Evolutionary conservation across 495 filamentous ascomycete genomes (phyloP).

Genomic region (Hypoxylon subgilvum): DNA sequence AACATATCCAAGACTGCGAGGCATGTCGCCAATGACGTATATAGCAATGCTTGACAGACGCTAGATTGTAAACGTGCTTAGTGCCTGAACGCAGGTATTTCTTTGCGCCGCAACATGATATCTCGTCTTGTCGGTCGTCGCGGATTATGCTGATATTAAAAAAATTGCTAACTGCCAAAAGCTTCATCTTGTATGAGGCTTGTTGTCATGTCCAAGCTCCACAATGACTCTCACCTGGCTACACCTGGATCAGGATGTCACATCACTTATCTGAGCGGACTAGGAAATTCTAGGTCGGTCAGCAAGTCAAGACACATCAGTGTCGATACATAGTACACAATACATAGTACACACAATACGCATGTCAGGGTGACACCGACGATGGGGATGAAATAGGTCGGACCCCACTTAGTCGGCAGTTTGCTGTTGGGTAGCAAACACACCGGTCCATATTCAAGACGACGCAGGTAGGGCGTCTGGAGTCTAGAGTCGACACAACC

Average conservation of each 20-base stretch:
- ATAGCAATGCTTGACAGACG: slow-evolving; percentile 13
- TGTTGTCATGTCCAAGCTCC: background rate
- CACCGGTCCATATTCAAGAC: slow-evolving; percentile 12
- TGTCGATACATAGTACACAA: too few relatives aligned
- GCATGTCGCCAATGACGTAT: slow-evolving; percentile 26
- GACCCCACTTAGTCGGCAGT: slow-evolving; percentile 36
- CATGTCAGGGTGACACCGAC: background rate
- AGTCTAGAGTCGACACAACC: slow-evolving; percentile 17
- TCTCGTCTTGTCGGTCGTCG: too few relatives aligned
- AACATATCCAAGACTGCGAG: background rate
- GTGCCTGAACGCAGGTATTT: slow-evolving; percentile 10
- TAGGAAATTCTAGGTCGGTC: slow-evolving; percentile 10
- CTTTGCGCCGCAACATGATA: slow-evolving; percentile 27
- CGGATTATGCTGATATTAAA: too few relatives aligned
- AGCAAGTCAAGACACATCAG: background rate
- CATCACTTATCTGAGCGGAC: slow-evolving; percentile 17
- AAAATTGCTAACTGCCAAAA: too few relatives aligned
- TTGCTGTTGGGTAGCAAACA: slow-evolving; percentile 37
- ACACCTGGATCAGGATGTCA: slow-evolving; percentile 1
- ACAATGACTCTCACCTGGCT: slow-evolving; percentile 7
- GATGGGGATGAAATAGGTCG: background rate
- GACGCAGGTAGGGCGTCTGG: too few relatives aligned
- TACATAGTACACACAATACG: too few relatives aligned
- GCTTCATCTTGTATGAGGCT: background rate
- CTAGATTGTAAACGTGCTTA: slow-evolving; percentile 29